Conservation (phyloP, 179 eudicot genomes). For the Nepenthes alata region DNA sequence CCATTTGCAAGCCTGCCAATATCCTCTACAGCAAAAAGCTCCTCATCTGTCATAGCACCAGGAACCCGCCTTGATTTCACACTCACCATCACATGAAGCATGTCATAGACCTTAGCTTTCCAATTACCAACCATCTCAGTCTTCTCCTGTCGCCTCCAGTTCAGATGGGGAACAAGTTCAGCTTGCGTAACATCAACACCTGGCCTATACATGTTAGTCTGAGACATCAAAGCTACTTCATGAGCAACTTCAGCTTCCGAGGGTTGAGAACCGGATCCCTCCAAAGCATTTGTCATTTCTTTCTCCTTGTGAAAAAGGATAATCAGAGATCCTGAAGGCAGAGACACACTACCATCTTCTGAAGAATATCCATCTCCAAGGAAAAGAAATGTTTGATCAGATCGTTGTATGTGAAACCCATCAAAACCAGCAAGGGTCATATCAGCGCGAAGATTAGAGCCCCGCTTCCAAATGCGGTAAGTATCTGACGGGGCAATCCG, state of each 20-base stretch:
- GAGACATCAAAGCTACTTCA: slow-evolving; percentile 76
- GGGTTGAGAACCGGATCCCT: slow-evolving; percentile 68
- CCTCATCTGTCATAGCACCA: slow-evolving; percentile 50
- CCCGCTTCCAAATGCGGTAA: slow-evolving; percentile 86
- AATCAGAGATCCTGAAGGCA: slow-evolving; percentile 69
- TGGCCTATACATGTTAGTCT: slow-evolving; percentile 82
- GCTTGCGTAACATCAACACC: slow-evolving; percentile 91
- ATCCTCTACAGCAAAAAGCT: slow-evolving; percentile 47
- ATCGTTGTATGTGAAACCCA: slow-evolving; percentile 74
- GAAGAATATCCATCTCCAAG: slow-evolving; percentile 74
- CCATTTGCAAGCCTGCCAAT: slow-evolving; percentile 42
- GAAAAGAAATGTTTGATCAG: slow-evolving; percentile 84
- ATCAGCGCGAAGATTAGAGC: slow-evolving; percentile 89
- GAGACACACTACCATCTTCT: slow-evolving; percentile 54
- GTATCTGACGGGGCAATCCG: slow-evolving; percentile 92
- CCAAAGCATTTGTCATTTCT: slow-evolving; percentile 71
- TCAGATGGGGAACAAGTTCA: slow-evolving; percentile 70
- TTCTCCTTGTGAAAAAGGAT: slow-evolving; percentile 81
- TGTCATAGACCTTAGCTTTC: slow-evolving; percentile 87
- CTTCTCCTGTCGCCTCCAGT: slow-evolving; percentile 86
- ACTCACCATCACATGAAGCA: slow-evolving; percentile 89
- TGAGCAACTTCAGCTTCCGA: slow-evolving; percentile 68
- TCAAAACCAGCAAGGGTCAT: slow-evolving; percentile 98
- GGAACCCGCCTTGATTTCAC: slow-evolving; percentile 81
- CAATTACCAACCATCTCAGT: slow-evolving; percentile 71